phyloP scores from a whole-genome alignment of 177 flowering plant genomes.

The Tripterygium wilfordii region DNA sequence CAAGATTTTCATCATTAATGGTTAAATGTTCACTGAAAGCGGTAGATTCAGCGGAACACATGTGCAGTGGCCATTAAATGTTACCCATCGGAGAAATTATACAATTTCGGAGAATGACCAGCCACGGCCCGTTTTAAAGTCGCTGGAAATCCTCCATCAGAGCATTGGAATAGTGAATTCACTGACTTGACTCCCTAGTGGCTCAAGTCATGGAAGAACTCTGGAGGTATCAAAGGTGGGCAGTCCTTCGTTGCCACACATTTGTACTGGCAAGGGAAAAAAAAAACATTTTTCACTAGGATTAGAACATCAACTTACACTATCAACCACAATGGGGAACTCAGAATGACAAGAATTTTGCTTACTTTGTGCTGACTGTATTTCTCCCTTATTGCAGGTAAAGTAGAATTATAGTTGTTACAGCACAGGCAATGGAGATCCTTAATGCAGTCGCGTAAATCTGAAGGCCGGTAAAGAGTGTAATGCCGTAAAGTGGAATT shows the following conservation, averaged over 20 bases:
- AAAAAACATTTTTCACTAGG: neutral
- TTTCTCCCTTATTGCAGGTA: constrained; percentile 89
- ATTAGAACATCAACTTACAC: neutral
- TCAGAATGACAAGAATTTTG: constrained; percentile 2
- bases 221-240: constrained; percentile 71
- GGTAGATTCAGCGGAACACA: too few relatives aligned
- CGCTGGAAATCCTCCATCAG: too few relatives aligned
- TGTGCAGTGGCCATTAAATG: too few relatives aligned
- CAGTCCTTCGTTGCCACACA: constrained; percentile 80
- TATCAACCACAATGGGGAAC: too few relatives aligned
- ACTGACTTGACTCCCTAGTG: constrained; percentile 8
- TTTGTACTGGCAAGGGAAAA: constrained; percentile 61
- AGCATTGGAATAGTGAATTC: constrained; percentile 21
- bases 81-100: too few relatives aligned
- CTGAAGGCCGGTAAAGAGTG: constrained; percentile 72
- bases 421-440: constrained; percentile 64
- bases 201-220: constrained; percentile 49
- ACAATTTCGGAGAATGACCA: too few relatives aligned
- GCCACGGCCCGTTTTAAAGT: too few relatives aligned
- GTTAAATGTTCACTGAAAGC: too few relatives aligned
- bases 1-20: too few relatives aligned
- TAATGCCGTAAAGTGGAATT: constrained; percentile 75
- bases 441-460: constrained; percentile 58
- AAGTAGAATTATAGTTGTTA: constrained; percentile 36
- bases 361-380: constrained; percentile 93